Percentiles rank a stretch among this genome's conserved stretches.
Conservation (phyloP, 352 stramenopile species). For the Pythium brassicae region DNA sequence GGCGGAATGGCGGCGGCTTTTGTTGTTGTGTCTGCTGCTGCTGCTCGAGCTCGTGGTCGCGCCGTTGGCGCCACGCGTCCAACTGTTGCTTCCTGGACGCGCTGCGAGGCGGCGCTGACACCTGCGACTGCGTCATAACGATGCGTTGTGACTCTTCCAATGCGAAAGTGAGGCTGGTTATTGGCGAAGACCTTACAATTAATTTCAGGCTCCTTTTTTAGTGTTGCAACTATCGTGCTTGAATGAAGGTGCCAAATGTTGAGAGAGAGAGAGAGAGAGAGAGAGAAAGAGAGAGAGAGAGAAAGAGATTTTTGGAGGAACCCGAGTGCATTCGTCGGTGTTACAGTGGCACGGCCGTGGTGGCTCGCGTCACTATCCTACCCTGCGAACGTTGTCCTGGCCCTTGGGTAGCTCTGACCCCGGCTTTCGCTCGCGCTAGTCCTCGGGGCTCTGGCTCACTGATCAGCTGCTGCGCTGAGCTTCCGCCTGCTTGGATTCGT, state of each 20-base stretch:
- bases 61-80: slow-evolving; percentile 17
- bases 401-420: too few relatives aligned
- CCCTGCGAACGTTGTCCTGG: too few relatives aligned
- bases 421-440: not conserved
- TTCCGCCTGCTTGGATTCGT: too few relatives aligned
- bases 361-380: too few relatives aligned
- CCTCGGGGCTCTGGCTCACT: too few relatives aligned
- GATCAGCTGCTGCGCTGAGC: too few relatives aligned
- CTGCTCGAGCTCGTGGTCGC: not conserved
- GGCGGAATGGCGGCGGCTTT: slow-evolving; percentile 7
- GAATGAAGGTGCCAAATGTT: too few relatives aligned
- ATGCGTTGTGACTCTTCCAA: not conserved
- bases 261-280: too few relatives aligned
- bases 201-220: too few relatives aligned
- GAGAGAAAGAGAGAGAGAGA: too few relatives aligned
- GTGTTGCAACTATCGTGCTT: too few relatives aligned
- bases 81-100: slow-evolving; percentile 21
- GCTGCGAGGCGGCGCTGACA: slow-evolving; percentile 1
- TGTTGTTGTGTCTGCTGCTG: slow-evolving; percentile 5
- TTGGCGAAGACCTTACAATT: too few relatives aligned
- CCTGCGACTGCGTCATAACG: slow-evolving; percentile 8
- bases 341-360: not conserved
- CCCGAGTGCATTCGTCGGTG: not conserved
- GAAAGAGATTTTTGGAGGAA: not conserved
- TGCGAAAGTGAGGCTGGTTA: not conserved